These are phyloP conservation scores for Sistotremastrum niveocremeum DNA, from an alignment of 768 basidiomycete genomes.

Conservation along the genomic window DNA sequence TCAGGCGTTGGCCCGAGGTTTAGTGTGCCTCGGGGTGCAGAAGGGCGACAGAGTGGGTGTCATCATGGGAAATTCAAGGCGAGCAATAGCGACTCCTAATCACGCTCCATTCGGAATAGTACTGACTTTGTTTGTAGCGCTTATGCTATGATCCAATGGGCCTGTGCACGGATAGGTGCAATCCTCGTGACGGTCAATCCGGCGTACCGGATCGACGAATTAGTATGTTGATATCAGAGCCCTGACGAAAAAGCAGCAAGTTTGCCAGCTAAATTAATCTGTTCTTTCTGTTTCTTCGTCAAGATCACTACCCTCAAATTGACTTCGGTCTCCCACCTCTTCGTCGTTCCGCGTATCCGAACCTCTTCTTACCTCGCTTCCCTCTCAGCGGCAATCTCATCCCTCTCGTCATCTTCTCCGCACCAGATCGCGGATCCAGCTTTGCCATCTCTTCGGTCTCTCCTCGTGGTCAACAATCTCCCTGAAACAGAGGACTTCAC, in stretches of 20 bases:
- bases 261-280: neutral
- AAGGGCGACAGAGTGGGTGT: conserved; percentile 71
- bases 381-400: conserved; percentile 44
- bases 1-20: conserved; percentile 53
- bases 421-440: conserved; percentile 44
- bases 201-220: conserved; percentile 57
- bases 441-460: conserved; percentile 46
- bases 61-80: conserved; percentile 82
- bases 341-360: conserved; percentile 58
- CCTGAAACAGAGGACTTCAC: conserved; percentile 23
- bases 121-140: conserved; percentile 27
- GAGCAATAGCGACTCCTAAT: conserved; percentile 5
- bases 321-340: conserved; percentile 53
- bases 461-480: conserved; percentile 54
- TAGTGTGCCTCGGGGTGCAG: conserved; percentile 52
- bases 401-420: conserved; percentile 32
- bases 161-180: conserved; percentile 74
- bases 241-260: neutral
- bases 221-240: conserved; percentile 34
- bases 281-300: conserved; percentile 2
- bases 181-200: conserved; percentile 76
- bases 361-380: conserved; percentile 49
- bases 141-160: conserved; percentile 77
- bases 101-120: neutral
- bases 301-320: conserved; percentile 51